These are phyloP conservation scores for Neurospora sp. DNA, from an alignment of 495 filamentous ascomycete genomes.

Conservation along the genomic window DNA sequence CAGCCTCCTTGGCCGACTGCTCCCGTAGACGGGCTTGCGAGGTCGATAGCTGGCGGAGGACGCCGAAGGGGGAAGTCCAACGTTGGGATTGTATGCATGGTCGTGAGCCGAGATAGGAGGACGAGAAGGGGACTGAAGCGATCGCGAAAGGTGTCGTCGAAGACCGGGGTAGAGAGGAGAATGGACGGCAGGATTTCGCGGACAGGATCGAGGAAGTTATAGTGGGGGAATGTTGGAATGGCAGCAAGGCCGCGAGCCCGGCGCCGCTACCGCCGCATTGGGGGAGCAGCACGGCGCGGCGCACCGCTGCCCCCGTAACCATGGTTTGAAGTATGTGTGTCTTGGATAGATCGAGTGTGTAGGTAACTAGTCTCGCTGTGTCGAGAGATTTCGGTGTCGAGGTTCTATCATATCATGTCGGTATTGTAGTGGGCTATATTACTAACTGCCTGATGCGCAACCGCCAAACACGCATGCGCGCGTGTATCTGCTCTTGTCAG, in stretches of 20 bases:
- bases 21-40: constrained; percentile 8
- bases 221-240: neutral
- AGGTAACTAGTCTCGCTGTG: constrained; percentile 8
- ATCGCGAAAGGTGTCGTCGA: neutral
- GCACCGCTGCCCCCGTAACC: constrained; percentile 27
- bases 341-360: neutral
- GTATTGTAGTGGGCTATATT: neutral
- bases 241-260: constrained; percentile 7
- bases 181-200: constrained; percentile 2
- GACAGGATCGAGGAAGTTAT: neutral
- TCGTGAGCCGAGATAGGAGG: neutral
- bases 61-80: constrained; percentile 14
- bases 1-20: constrained; percentile 1
- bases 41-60: constrained; percentile 22
- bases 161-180: constrained; percentile 2
- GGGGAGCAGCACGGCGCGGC: constrained; percentile 26
- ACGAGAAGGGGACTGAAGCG: neutral
- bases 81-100: neutral
- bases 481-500: neutral
- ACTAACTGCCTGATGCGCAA: neutral
- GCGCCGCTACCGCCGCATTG: constrained; percentile 13
- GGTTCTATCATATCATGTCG: constrained; percentile 15
- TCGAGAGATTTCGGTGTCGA: constrained; percentile 4
- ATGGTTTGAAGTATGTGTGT: constrained; percentile 9
- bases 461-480: neutral